phyloP scores from a whole-genome alignment of 805 yeast genomes.

The Kockiozyma suomiensis region DNA sequence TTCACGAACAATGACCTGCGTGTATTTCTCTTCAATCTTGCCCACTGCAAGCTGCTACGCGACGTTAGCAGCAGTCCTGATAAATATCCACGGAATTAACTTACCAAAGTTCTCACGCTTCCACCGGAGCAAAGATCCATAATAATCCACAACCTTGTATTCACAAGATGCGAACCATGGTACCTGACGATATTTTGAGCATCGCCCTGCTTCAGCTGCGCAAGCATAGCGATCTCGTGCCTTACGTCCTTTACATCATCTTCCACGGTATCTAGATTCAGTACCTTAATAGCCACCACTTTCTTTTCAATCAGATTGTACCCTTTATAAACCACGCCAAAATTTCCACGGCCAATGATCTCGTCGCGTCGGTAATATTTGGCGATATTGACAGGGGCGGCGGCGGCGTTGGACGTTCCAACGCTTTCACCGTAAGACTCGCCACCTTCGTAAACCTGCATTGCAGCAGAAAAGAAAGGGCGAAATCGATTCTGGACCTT shows the following conservation, averaged over 20 bases:
- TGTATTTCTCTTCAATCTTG: constrained; percentile 77
- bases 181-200: constrained; percentile 93
- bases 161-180: constrained; percentile 83
- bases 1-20: constrained; percentile 84
- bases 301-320: constrained; percentile 57
- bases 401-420: not conserved
- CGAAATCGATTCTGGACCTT: not conserved
- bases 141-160: constrained; percentile 92
- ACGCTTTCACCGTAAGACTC: not conserved
- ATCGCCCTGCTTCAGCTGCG: constrained; percentile 66
- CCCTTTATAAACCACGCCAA: constrained; percentile 95
- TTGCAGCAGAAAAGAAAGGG: not conserved
- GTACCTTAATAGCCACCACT: constrained; percentile 88
- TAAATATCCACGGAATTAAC: not conserved
- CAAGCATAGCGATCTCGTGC: constrained; percentile 82
- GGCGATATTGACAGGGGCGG: constrained; percentile 6
- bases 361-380: constrained; percentile 71
- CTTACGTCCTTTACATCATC: constrained; percentile 96
- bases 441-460: constrained; percentile 4
- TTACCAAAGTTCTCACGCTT: constrained; percentile 70
- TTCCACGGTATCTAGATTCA: constrained; percentile 87
- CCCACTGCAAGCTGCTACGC: constrained; percentile 49
- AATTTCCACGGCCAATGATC: constrained; percentile 93
- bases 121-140: constrained; percentile 99
- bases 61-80: not conserved